Conservation (phyloP, 768 basidiomycete genomes). For the Phaffia australis region DNA sequence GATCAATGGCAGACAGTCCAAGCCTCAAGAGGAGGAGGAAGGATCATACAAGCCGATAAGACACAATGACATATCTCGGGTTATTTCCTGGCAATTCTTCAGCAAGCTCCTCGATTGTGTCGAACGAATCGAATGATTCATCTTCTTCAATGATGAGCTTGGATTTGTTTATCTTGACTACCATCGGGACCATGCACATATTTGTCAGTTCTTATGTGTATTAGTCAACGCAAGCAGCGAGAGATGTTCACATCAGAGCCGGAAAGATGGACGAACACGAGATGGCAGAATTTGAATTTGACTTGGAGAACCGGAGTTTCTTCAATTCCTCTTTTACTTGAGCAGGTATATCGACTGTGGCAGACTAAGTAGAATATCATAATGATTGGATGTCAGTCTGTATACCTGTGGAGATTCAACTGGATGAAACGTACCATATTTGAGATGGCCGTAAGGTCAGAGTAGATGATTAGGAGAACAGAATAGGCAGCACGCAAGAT, state of each 20-base stretch:
- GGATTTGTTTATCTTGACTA: conserved; percentile 22
- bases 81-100: conserved; percentile 21
- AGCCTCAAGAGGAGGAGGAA: not conserved
- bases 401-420: no score
- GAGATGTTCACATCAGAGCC: not conserved
- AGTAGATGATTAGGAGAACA: no score
- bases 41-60: conserved; percentile 8
- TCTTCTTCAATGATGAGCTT: conserved; percentile 16
- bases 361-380: no score
- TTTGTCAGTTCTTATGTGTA: not conserved
- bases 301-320: conserved; percentile 5
- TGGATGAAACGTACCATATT: no score
- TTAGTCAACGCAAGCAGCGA: not conserved
- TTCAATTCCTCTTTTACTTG: conserved; percentile 1
- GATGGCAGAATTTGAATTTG: not conserved
- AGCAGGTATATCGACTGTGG: conserved; percentile 15
- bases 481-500: no score
- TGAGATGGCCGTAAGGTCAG: no score
- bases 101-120: conserved; percentile 18
- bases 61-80: conserved; percentile 16
- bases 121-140: not conserved
- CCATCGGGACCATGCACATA: not conserved
- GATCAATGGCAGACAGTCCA: not conserved
- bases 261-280: not conserved
- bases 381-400: no score